Percentiles rank a stretch among this genome's conserved stretches.
Conservation (phyloP, 108 stramenopile species). For the Fragilaria crotonensis region DNA sequence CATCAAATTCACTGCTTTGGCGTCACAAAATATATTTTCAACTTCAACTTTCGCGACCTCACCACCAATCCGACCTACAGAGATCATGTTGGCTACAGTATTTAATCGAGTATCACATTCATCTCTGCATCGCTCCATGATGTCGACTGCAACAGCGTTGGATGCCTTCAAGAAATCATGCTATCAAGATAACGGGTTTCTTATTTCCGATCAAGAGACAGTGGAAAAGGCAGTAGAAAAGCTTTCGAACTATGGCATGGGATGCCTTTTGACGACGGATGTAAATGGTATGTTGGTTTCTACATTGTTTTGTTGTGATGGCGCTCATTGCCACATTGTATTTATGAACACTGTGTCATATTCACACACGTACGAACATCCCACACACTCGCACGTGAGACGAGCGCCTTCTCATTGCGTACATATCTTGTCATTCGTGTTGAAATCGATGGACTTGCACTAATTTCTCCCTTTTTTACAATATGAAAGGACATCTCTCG, state of each 20-base stretch:
- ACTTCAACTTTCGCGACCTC: too few species aligned
- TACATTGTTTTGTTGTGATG: not conserved
- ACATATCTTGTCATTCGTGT: not conserved
- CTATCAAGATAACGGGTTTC: slow-evolving; percentile 67
- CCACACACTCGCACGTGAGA: not conserved
- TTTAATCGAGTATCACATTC: too few species aligned
- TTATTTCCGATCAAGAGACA: slow-evolving; percentile 43
- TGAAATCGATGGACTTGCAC: not conserved
- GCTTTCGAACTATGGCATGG: slow-evolving; percentile 77
- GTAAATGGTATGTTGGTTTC: slow-evolving; percentile 38
- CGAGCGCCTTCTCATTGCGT: not conserved
- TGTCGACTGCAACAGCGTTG: slow-evolving; percentile 17
- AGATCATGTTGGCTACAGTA: too few species aligned
- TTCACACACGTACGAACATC: not conserved
- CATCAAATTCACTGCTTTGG: too few species aligned
- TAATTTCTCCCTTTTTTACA: slow-evolving; percentile 6
- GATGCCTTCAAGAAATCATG: slow-evolving; percentile 67
- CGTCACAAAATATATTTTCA: too few species aligned
- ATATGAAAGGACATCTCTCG: slow-evolving; percentile 48
- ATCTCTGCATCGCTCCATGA: slow-evolving; percentile 5
- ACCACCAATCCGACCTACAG: too few species aligned
- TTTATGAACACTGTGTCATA: not conserved
- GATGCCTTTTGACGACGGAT: slow-evolving; percentile 79
- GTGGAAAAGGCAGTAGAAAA: slow-evolving; percentile 65
- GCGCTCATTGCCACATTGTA: not conserved